phyloP scores from a whole-genome alignment of 2,329 filamentous ascomycete genomes.

The Cytospora piceicola region DNA sequence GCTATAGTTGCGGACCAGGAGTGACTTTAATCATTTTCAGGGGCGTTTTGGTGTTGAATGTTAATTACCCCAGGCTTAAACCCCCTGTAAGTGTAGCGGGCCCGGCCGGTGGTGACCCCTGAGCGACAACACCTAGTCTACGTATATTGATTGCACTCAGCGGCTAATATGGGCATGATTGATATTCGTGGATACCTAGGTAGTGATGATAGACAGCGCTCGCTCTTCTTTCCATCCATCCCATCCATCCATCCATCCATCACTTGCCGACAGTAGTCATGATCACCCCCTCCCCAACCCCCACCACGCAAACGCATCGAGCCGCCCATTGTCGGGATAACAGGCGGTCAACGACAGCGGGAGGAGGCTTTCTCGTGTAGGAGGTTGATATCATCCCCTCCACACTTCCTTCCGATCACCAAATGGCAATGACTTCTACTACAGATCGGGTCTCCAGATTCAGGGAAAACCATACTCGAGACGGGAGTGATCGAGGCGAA shows the following conservation, averaged over 20 bases:
- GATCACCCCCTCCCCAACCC: neutral
- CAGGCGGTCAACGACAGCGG: neutral
- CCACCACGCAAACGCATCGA: neutral
- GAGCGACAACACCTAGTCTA: too few relatives aligned
- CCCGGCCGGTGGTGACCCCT: slow-evolving; percentile 5
- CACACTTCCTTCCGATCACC: neutral
- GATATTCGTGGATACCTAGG: too few relatives aligned
- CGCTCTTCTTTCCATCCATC: neutral
- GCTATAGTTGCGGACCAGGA: neutral
- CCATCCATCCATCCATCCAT: slow-evolving; percentile 5
- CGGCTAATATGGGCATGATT: neutral
- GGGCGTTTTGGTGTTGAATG: slow-evolving; percentile 13
- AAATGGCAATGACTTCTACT: neutral
- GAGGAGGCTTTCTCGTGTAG: neutral
- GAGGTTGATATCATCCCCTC: neutral
- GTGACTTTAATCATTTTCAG: neutral
- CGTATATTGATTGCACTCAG: too few relatives aligned
- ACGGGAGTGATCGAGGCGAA: slow-evolving; percentile 7
- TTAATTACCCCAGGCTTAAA: neutral
- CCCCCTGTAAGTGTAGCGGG: slow-evolving; percentile 13
- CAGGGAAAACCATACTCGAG: slow-evolving; percentile 4
- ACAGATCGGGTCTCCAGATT: neutral
- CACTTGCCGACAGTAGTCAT: neutral
- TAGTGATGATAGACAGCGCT: neutral
- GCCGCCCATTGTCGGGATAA: neutral